Conservation (phyloP, 306 rosid genomes). For the Acmispon strigosus region DNA sequence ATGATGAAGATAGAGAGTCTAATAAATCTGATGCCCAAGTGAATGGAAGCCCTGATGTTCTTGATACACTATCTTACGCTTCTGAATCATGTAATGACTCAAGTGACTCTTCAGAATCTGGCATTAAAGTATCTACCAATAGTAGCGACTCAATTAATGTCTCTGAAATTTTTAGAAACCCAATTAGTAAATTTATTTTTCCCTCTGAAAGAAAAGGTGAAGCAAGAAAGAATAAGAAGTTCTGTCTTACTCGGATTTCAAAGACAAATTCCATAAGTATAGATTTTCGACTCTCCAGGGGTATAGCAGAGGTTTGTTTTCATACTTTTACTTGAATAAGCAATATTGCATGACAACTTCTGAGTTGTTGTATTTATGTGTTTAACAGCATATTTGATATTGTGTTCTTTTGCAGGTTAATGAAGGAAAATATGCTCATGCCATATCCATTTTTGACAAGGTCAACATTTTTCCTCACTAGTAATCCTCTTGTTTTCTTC, state of each 20-base stretch:
- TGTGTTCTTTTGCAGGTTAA: slow-evolving; percentile 56
- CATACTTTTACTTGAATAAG: slow-evolving; percentile 6
- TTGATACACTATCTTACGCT: slow-evolving; percentile 34
- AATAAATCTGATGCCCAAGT: slow-evolving; percentile 32
- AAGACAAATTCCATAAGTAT: slow-evolving; percentile 71
- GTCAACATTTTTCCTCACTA: slow-evolving; percentile 27
- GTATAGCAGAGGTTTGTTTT: slow-evolving; percentile 73
- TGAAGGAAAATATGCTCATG: slow-evolving; percentile 83
- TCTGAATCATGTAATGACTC: slow-evolving; percentile 58
- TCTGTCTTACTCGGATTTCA: slow-evolving; percentile 62
- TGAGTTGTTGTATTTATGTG: neutral
- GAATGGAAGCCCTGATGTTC: slow-evolving; percentile 43
- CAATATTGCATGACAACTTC: neutral
- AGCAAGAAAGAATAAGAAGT: slow-evolving; percentile 56
- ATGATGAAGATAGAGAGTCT: slow-evolving; percentile 31
- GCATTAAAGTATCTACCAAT: slow-evolving; percentile 41
- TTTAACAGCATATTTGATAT: neutral
- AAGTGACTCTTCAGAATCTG: slow-evolving; percentile 45
- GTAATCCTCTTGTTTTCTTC: slow-evolving; percentile 12
- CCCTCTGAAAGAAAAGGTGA: slow-evolving; percentile 39
- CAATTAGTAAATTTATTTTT: slow-evolving; percentile 34
- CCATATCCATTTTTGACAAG: slow-evolving; percentile 80
- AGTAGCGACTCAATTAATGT: slow-evolving; percentile 38
- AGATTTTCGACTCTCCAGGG: slow-evolving; percentile 87
- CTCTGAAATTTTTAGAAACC: slow-evolving; percentile 33